Evolutionary conservation across 2,329 filamentous ascomycete species (phyloP), one percentile per base, ranked within the genome.

Genomic region (Fusarium nelsonii): DNA sequence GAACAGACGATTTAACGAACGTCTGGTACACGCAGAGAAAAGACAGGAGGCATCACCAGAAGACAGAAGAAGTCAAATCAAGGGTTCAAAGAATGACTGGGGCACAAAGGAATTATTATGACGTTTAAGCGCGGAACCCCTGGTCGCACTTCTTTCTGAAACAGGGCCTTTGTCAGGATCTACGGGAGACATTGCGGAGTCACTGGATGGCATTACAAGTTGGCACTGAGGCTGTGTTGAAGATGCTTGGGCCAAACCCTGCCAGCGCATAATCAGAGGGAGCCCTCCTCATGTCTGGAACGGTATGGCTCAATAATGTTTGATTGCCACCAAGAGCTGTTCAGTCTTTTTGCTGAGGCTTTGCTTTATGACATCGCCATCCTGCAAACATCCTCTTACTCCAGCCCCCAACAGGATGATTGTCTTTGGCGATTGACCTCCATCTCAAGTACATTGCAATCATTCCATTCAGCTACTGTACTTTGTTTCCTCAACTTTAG

Each of bases 81-180:
- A 59, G 58, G 60, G 45, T 69, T 52, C 52, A 67, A 45, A 58
- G 54, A 58, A 43, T 52, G 60, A 68, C 53, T 56, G 51, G 63
- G 65, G 43, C 57, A 44, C 39, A 50, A 61, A 37, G 50, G 49
- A 40, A 65, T 58, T 65, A 56, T 59, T 74, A 74, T 74, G 72
- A 74, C 72, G 72, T 74, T 74, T 69, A 74, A 72, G 72, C 72
- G 72, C 72, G 72, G 62, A 51, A 70, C 70, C 71, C 71, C 72
- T 73, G 70, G 58, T 51, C 58, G 45, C 58, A 23, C 44, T 51
- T 46, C 26, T 30, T 66, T 63, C 58, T 73, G 72, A 74, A 74
- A 74, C 72, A 48, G 55, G 46, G 40, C 48, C 50, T 64, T 61
- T 68, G 69, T 66, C 61, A 41, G 65, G 68, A 73, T 72, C 63